Conservation (phyloP, 1,284 basidiomycete species). For the Marasmius sp. region DNA sequence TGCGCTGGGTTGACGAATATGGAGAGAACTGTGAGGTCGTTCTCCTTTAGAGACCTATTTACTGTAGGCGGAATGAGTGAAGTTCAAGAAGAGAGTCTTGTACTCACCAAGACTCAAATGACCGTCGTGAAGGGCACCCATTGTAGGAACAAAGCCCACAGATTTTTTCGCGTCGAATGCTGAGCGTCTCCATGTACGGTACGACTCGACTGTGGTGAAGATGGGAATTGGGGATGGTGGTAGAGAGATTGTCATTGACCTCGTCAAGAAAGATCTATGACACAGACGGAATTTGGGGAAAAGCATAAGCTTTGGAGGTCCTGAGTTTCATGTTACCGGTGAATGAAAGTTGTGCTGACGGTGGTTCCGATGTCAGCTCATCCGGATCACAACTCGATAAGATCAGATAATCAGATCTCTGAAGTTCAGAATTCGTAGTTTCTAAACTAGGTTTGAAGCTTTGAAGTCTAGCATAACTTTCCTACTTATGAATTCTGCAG, state of each 20-base stretch:
- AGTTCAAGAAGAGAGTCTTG: background rate
- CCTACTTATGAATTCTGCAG: conserved; percentile 36
- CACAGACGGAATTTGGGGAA: background rate
- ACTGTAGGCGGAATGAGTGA: conserved; percentile 38
- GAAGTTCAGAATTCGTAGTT: too few relatives aligned
- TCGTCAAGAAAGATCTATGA: background rate
- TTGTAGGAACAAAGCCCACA: conserved; percentile 94
- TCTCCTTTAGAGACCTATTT: conserved; percentile 68
- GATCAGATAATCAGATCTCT: background rate
- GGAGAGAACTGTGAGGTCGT: conserved; percentile 89
- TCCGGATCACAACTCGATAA: background rate
- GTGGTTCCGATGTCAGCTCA: too few relatives aligned
- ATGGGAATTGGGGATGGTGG: conserved; percentile 69
- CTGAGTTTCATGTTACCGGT: background rate
- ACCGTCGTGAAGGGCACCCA: conserved; percentile 95
- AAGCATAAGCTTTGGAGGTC: background rate
- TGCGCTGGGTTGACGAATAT: conserved; percentile 99
- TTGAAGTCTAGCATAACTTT: background rate
- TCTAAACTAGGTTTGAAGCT: background rate
- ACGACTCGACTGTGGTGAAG: conserved; percentile 68
- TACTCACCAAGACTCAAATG: conserved; percentile 84
- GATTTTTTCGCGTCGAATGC: conserved; percentile 61
- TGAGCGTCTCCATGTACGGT: conserved; percentile 75
- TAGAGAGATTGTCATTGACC: conserved; percentile 25
- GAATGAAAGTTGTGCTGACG: too few relatives aligned